A percentile compares a stretch with the other conserved stretches of the same genome.
These are phyloP conservation scores for Clohesyomyces aquaticus DNA, from an alignment of 495 filamentous ascomycete genomes.

Conservation along the genomic window DNA sequence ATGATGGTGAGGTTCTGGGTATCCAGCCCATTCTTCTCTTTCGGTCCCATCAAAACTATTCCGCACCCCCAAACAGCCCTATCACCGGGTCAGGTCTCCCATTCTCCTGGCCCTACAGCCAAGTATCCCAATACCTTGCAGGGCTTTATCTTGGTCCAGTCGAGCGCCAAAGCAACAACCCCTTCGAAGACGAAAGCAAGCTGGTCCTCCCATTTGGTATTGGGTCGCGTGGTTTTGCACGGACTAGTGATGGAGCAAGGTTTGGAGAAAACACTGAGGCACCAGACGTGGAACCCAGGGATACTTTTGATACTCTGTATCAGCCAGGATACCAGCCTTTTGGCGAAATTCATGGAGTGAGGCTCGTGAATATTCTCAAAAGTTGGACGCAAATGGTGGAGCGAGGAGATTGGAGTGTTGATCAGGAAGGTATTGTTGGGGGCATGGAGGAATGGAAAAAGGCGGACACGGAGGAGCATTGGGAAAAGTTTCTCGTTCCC, in stretches of 20 bases:
- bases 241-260: background rate
- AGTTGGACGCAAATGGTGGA: slow-evolving; percentile 1
- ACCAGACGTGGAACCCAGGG: background rate
- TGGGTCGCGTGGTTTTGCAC: background rate
- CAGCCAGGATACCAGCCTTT: slow-evolving; percentile 4
- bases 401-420: background rate
- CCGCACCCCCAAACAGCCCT: background rate
- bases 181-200: background rate
- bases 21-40: background rate
- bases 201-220: slow-evolving; percentile 2
- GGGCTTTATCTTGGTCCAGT: background rate
- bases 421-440: slow-evolving; percentile 3
- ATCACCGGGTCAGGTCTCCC: background rate
- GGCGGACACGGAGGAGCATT: background rate
- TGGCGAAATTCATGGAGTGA: background rate
- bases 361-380: background rate
- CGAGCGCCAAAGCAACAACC: background rate
- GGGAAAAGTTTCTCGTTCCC: slow-evolving; percentile 1
- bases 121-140: background rate
- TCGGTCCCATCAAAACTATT: background rate
- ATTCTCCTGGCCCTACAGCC: background rate
- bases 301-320: background rate
- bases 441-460: slow-evolving; percentile 6
- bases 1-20: background rate
- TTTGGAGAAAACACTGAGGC: slow-evolving; percentile 6